phyloP scores from a whole-genome alignment of 2,329 filamentous ascomycete genomes.

The Raffaelea arxii region DNA sequence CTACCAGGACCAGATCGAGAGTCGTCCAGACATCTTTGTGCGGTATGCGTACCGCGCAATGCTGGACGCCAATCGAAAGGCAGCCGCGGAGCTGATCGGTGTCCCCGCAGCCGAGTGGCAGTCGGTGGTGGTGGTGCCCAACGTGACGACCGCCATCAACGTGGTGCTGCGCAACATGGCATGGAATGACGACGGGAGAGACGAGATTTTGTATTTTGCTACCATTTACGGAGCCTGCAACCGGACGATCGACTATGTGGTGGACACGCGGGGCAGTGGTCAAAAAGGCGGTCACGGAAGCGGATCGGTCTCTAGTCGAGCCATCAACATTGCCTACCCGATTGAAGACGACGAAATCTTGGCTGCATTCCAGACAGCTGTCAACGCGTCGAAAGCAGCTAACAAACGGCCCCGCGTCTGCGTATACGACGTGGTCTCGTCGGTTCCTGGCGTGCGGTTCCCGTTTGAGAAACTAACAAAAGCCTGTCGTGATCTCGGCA shows the following conservation, averaged over 20 bases:
- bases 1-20: constrained; percentile 60
- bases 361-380: constrained; percentile 45
- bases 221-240: constrained; percentile 73
- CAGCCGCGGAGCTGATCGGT: constrained; percentile 52
- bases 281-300: neutral
- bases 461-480: constrained; percentile 62
- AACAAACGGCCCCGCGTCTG: constrained; percentile 59
- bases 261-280: constrained; percentile 52
- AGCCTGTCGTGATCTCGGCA: constrained; percentile 54
- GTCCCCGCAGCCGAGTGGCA: constrained; percentile 50
- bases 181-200: constrained; percentile 59
- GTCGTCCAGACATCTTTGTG: constrained; percentile 65
- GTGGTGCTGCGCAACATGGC: constrained; percentile 66
- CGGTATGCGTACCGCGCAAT: constrained; percentile 54
- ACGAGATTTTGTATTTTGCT: constrained; percentile 70
- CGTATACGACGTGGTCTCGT: constrained; percentile 72
- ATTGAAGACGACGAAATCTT: constrained; percentile 60
- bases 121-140: constrained; percentile 69
- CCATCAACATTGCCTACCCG: constrained; percentile 59
- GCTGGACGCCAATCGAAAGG: constrained; percentile 54
- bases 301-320: constrained; percentile 29
- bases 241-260: constrained; percentile 59
- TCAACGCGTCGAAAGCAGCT: constrained; percentile 38
- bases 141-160: constrained; percentile 72
- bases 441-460: constrained; percentile 66